Percentiles rank a stretch among this genome's conserved stretches.
phyloP scores from a whole-genome alignment of 805 yeast genomes.

The Jamesozyma rosinii region DNA sequence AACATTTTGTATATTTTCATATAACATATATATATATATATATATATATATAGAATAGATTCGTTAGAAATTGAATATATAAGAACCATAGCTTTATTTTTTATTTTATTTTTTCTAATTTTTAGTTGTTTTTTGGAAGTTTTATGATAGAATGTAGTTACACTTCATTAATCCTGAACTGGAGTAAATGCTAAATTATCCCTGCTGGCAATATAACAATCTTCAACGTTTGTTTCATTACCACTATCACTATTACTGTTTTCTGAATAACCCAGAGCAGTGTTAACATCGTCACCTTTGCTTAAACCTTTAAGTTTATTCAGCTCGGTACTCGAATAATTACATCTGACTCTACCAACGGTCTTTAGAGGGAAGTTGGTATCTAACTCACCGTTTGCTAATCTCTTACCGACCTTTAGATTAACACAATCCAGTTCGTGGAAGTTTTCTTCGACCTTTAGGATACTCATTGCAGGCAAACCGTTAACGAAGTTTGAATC shows the following conservation, averaged over 20 bases:
- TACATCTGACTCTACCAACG: constrained; percentile 89
- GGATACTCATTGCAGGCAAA: constrained; percentile 81
- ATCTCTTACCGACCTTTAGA: constrained; percentile 44
- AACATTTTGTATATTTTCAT: constrained; percentile 28
- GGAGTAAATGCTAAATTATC: constrained; percentile 79
- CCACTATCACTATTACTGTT: neutral
- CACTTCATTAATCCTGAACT: neutral
- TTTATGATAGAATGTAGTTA: neutral
- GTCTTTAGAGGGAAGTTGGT: constrained; percentile 35
- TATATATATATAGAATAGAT: neutral
- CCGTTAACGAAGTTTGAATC: constrained; percentile 2
- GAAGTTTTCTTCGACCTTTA: constrained; percentile 67
- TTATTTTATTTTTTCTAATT: neutral
- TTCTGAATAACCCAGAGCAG: constrained; percentile 54
- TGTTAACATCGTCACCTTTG: constrained; percentile 66
- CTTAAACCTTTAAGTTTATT: constrained; percentile 75
- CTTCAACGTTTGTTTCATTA: neutral
- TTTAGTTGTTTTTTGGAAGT: neutral
- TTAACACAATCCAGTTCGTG: constrained; percentile 87
- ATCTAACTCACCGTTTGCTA: constrained; percentile 35
- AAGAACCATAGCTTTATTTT: neutral
- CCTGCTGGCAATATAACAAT: constrained; percentile 51
- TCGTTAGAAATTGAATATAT: neutral
- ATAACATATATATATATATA: constrained; percentile 5
- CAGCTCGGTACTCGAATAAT: constrained; percentile 74